These are phyloP conservation scores for Dicorynia guianensis DNA, from an alignment of 306 rosid species.

Conservation along the genomic window DNA sequence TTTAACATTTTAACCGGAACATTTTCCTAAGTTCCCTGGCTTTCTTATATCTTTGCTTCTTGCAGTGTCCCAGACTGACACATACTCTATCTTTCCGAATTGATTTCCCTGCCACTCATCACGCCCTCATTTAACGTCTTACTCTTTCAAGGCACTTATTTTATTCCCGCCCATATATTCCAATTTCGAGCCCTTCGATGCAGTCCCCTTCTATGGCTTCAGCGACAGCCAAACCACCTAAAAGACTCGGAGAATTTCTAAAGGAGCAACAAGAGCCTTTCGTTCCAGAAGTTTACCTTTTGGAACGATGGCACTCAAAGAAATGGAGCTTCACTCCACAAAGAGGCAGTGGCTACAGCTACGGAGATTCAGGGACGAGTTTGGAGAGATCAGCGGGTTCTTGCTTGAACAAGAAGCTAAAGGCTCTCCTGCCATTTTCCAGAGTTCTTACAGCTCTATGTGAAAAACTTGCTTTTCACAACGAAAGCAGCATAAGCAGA, in stretches of 20 bases:
- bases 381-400: conserved; percentile 41
- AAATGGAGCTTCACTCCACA: conserved; percentile 37
- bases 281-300: conserved; percentile 63
- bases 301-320: conserved; percentile 61
- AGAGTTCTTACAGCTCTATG: conserved; percentile 51
- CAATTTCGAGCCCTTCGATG: conserved; percentile 22
- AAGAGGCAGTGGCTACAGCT: conserved; percentile 20
- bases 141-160: conserved; percentile 16
- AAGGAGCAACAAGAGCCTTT: conserved; percentile 86
- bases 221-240: conserved; percentile 50
- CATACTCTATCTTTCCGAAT: conserved; percentile 38
- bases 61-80: conserved; percentile 48
- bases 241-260: conserved; percentile 70
- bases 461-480: conserved; percentile 52
- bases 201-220: conserved; percentile 60
- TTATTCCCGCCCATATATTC: conserved; percentile 7
- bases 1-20: no score
- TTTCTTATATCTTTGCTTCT: conserved; percentile 4
- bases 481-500: conserved; percentile 30
- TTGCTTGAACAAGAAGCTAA: conserved; percentile 37
- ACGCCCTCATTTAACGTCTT: conserved; percentile 38
- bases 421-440: conserved; percentile 45
- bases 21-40: conserved; percentile 36
- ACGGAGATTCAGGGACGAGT: conserved; percentile 40
- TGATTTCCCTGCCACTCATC: conserved; percentile 43